Conservation (phyloP, 495 filamentous ascomycete species). For the Neurospora discreta region DNA sequence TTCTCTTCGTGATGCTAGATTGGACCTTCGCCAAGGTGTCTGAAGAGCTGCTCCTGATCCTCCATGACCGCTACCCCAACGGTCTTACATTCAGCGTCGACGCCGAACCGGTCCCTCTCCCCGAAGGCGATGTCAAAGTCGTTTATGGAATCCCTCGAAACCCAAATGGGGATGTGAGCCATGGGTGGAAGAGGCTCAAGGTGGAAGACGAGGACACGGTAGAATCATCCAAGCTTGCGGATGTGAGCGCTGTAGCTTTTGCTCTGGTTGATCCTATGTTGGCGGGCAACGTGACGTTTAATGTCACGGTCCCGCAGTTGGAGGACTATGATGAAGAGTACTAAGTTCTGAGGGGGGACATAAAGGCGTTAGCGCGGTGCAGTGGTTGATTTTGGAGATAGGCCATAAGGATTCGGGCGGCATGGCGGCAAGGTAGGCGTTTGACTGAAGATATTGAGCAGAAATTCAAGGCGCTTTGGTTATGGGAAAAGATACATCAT, state of each 20-base stretch:
- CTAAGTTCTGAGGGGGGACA: not conserved
- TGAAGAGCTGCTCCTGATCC: constrained; percentile 47
- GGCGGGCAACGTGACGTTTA: constrained; percentile 46
- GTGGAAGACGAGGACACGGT: constrained; percentile 25
- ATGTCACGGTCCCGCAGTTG: constrained; percentile 50
- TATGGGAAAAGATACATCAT: not conserved
- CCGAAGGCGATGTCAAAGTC: constrained; percentile 27
- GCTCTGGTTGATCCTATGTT: constrained; percentile 41
- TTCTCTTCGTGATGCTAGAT: constrained; percentile 54
- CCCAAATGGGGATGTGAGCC: constrained; percentile 15
- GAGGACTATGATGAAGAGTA: constrained; percentile 28
- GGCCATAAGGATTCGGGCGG: not conserved
- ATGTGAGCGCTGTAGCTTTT: constrained; percentile 61
- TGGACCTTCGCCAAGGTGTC: constrained; percentile 51
- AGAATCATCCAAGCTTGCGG: constrained; percentile 30
- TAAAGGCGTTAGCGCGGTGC: not conserved
- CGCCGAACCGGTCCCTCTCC: constrained; percentile 20
- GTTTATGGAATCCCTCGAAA: constrained; percentile 28
- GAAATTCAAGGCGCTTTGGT: not conserved
- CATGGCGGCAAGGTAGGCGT: not conserved
- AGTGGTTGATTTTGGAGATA: not conserved
- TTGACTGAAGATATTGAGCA: not conserved
- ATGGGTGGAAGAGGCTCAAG: constrained; percentile 31
- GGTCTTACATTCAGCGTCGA: constrained; percentile 24
- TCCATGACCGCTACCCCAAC: constrained; percentile 36